Conservation (phyloP, 768 basidiomycete species). For the Lactifluus piperatus region DNA sequence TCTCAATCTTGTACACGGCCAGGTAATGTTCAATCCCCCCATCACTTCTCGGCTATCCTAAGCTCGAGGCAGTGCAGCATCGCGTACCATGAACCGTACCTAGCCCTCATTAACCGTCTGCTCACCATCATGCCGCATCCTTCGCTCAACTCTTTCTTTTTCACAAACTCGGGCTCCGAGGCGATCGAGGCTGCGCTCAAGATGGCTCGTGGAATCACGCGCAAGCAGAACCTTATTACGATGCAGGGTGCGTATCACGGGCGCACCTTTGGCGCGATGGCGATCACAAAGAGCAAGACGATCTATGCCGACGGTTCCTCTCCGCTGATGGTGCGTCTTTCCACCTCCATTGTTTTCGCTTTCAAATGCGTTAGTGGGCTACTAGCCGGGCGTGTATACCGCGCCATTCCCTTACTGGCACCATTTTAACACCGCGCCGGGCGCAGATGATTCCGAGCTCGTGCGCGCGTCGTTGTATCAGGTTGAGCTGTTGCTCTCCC, state of each 20-base stretch:
- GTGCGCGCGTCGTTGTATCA: constrained; percentile 64
- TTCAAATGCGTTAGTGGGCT: background rate
- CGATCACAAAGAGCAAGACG: constrained; percentile 90
- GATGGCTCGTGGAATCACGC: constrained; percentile 71
- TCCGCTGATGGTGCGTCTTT: constrained; percentile 67
- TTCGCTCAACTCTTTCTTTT: constrained; percentile 92
- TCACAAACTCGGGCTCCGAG: constrained; percentile 95
- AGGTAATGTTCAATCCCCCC: constrained; percentile 37
- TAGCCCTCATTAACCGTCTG: constrained; percentile 77
- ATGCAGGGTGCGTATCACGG: constrained; percentile 96
- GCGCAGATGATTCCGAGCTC: constrained; percentile 48
- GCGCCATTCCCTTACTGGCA: constrained; percentile 94
- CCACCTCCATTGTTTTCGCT: background rate
- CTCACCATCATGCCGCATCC: constrained; percentile 85
- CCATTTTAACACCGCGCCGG: constrained; percentile 51
- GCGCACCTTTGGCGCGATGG: constrained; percentile 88
- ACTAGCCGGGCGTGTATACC: constrained; percentile 72
- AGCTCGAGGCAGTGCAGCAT: constrained; percentile 62
- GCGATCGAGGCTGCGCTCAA: constrained; percentile 88
- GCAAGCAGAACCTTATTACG: constrained; percentile 77
- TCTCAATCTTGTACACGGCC: constrained; percentile 67
- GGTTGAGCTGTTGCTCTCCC: constrained; percentile 66
- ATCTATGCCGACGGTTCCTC: constrained; percentile 71
- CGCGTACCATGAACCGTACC: constrained; percentile 78
- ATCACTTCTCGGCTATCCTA: background rate